Percentiles rank a stretch among this genome's conserved stretches.
Conservation (phyloP, 306 rosid species). For the Pyrus communis region DNA sequence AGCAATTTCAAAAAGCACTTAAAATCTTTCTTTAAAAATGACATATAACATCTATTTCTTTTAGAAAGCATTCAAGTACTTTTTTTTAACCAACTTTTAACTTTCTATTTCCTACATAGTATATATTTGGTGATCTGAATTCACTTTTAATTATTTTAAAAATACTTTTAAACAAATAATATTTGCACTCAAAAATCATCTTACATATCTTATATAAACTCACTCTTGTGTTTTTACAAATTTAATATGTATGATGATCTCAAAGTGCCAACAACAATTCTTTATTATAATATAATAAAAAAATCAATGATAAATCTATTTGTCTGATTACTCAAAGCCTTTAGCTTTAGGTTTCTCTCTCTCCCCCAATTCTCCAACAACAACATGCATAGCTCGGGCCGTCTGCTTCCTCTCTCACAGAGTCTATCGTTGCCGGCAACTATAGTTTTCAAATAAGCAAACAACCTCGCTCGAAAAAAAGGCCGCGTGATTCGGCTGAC, state of each 20-base stretch:
- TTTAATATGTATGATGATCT: neutral
- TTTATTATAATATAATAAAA: neutral
- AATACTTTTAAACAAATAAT: too few species aligned
- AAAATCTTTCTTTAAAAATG: too few species aligned
- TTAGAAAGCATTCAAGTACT: too few species aligned
- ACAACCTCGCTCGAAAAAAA: slow-evolving; percentile 25
- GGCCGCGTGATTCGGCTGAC: slow-evolving; percentile 45
- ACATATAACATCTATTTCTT: too few species aligned
- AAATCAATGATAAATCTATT: neutral
- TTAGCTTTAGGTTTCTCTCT: neutral
- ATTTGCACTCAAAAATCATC: too few species aligned
- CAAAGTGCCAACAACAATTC: neutral
- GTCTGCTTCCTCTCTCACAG: neutral
- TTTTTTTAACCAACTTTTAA: too few species aligned
- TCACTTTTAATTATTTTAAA: too few species aligned
- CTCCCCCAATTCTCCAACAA: neutral
- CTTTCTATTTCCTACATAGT: too few species aligned
- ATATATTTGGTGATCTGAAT: neutral
- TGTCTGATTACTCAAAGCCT: neutral
- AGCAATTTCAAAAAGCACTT: too few species aligned
- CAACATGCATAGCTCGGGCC: neutral
- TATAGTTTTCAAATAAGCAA: slow-evolving; percentile 9
- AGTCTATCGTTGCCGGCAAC: slow-evolving; percentile 1
- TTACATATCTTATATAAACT: too few species aligned
- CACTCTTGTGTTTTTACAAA: too few species aligned